Percentiles rank a stretch among this genome's conserved stretches.
These are phyloP conservation scores for Tolypocladium endophyticum DNA, from an alignment of 2,329 filamentous ascomycete genomes.

Conservation along the genomic window DNA sequence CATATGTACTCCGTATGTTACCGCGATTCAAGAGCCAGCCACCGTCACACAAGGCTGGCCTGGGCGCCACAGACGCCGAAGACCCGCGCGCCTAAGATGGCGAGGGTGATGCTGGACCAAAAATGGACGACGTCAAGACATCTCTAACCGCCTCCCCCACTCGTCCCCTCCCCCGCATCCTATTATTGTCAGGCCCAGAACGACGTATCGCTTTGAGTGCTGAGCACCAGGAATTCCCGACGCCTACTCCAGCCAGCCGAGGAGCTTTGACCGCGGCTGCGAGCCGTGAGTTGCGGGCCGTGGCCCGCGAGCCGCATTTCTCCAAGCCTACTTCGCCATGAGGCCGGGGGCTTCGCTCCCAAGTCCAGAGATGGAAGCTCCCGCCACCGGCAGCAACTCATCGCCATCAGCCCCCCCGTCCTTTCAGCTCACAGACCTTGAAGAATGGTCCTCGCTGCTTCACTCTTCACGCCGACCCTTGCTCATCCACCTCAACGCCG, in stretches of 20 bases:
- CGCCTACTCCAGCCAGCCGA: neutral
- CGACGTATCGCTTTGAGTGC: neutral
- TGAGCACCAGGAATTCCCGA: neutral
- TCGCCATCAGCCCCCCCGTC: neutral
- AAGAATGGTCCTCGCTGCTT: slow-evolving; percentile 10
- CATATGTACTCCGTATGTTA: neutral
- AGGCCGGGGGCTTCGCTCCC: neutral
- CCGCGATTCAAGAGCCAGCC: neutral
- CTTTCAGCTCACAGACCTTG: slow-evolving; percentile 5
- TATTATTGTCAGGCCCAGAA: neutral
- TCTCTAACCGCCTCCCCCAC: neutral
- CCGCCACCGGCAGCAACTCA: neutral
- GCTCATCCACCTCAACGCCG: slow-evolving; percentile 55
- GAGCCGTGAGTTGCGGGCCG: neutral
- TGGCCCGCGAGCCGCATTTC: neutral
- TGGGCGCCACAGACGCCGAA: neutral
- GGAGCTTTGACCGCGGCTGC: neutral
- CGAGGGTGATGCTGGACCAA: neutral
- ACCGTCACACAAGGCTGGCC: neutral
- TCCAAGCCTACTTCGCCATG: neutral
- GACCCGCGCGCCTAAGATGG: neutral
- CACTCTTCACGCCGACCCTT: slow-evolving; percentile 22
- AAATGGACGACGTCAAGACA: neutral
- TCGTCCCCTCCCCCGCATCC: neutral
- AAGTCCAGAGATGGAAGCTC: neutral